Evolutionary conservation across 352 stramenopile species (phyloP), one percentile per base, ranked within the genome.

Genomic region (Globisporangium barbulae): DNA sequence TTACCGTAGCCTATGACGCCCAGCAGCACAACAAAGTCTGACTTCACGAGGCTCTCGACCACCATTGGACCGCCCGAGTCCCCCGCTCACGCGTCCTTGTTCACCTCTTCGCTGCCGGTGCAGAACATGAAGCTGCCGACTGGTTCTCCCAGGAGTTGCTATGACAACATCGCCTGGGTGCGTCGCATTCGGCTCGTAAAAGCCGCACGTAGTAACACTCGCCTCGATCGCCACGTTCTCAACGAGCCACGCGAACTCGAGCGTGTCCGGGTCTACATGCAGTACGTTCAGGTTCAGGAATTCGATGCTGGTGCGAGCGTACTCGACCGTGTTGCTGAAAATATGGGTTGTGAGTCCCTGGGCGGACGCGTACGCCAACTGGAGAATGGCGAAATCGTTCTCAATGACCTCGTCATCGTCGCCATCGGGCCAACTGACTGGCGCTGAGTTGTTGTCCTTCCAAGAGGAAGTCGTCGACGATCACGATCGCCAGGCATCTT

Each of bases 71-170:
- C 44, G 5, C 44, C 44, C 44, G 44, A 50, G 44, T 50, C 44
- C 44, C 44, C n/a, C n/a, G 22, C 12, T n/a, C 44, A 50, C n/a
- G 44, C 44, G n/a, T 52, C 45, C 45, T 52, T 52, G 45, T 6
- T 7, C 5, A 31, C 8, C 21, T 33, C 21, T 9, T 8, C 35
- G 19, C 21, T 9, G 7, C 21, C n/a, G 12, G 45, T 21, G 21
- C 9, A 31, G n/a, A 17, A n/a, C 21, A 7, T 31, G 10, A 21
- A 33, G n/a, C 3, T 8, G 10, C 30, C 7, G 10, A 30, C n/a
- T 17, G n/a, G 42, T n/a, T 50, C n/a, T 8, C 12, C 7, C 1
- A 50, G n/a, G 5, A 50, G 44, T n/a, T 50, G 44, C 44, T 17
- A 9, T 9, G 31, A 22, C 19, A 12, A 7, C 9, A 5, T 49